phyloP scores from a whole-genome alignment of 1,139 yeast genomes.

The Candida pseudoviswanathii region DNA sequence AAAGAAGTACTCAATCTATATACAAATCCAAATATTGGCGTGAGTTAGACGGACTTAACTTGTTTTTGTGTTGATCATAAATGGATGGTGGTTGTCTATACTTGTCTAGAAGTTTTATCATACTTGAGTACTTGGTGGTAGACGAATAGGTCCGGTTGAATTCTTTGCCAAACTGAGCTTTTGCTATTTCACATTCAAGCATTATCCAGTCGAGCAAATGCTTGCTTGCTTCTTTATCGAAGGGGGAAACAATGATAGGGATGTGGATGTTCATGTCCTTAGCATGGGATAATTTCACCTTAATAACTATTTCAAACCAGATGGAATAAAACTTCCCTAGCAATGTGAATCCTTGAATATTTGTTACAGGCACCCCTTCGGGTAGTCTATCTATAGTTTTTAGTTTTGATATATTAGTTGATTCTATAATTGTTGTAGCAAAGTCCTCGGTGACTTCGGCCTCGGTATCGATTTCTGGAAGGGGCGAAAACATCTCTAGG shows the following conservation, averaged over 20 bases:
- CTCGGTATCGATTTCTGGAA: slow-evolving; percentile 4
- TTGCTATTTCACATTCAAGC: slow-evolving; percentile 52
- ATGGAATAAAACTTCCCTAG: slow-evolving; percentile 55
- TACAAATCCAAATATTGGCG: slow-evolving; percentile 34
- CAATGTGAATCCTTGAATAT: slow-evolving; percentile 50
- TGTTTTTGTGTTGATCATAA: slow-evolving; percentile 32
- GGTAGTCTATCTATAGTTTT: slow-evolving; percentile 26
- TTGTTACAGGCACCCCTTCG: slow-evolving; percentile 48
- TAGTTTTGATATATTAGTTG: slow-evolving; percentile 16
- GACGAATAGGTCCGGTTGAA: slow-evolving; percentile 25
- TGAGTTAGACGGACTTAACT: slow-evolving; percentile 30
- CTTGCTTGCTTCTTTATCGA: slow-evolving; percentile 47
- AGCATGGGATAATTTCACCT: slow-evolving; percentile 50
- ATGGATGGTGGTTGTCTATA: slow-evolving; percentile 32
- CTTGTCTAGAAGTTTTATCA: slow-evolving; percentile 22
- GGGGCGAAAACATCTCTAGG: slow-evolving; percentile 27
- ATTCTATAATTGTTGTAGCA: slow-evolving; percentile 15
- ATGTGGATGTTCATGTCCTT: slow-evolving; percentile 51
- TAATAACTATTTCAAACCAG: slow-evolving; percentile 52
- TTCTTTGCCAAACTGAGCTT: slow-evolving; percentile 36
- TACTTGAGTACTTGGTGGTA: slow-evolving; percentile 26
- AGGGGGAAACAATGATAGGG: slow-evolving; percentile 59
- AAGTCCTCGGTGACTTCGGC: slow-evolving; percentile 8
- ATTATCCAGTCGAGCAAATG: slow-evolving; percentile 53
- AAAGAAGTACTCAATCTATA: slow-evolving; percentile 27